These are phyloP conservation scores for Terana coerulea DNA, from an alignment of 768 basidiomycete genomes.

Conservation along the genomic window DNA sequence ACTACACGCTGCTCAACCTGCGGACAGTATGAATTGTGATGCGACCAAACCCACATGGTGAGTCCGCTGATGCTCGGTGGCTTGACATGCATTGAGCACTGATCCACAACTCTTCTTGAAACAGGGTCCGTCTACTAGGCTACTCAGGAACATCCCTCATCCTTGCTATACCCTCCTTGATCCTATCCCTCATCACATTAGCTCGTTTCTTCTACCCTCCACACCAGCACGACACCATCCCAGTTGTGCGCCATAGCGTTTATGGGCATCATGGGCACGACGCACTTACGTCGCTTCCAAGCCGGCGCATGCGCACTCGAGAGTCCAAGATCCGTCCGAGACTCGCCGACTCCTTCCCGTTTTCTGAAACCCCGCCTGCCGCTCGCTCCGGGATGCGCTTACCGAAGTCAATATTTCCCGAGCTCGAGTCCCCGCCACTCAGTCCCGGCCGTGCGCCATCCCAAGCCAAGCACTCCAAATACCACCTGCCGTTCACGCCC, in stretches of 20 bases:
- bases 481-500: constrained; percentile 8
- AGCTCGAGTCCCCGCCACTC: background rate
- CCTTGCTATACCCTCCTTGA: constrained; percentile 47
- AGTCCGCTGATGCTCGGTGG: constrained; percentile 15
- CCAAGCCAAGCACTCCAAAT: constrained; percentile 8
- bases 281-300: constrained; percentile 30
- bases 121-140: constrained; percentile 60
- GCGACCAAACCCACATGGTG: constrained; percentile 57
- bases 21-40: constrained; percentile 57
- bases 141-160: constrained; percentile 57
- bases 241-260: background rate
- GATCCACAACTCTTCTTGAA: too few species aligned
- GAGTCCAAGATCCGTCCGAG: background rate
- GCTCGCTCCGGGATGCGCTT: constrained; percentile 1
- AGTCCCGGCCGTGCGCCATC: constrained; percentile 7
- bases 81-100: too few species aligned
- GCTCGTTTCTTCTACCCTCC: constrained; percentile 17
- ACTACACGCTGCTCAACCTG: constrained; percentile 41
- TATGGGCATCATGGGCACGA: constrained; percentile 33
- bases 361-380: background rate
- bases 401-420: constrained; percentile 6
- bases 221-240: constrained; percentile 31
- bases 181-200: constrained; percentile 44
- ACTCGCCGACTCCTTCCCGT: background rate
- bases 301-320: constrained; percentile 7